phyloP scores from a whole-genome alignment of 2,329 filamentous ascomycete genomes.

The Teratosphaeria destructans region DNA sequence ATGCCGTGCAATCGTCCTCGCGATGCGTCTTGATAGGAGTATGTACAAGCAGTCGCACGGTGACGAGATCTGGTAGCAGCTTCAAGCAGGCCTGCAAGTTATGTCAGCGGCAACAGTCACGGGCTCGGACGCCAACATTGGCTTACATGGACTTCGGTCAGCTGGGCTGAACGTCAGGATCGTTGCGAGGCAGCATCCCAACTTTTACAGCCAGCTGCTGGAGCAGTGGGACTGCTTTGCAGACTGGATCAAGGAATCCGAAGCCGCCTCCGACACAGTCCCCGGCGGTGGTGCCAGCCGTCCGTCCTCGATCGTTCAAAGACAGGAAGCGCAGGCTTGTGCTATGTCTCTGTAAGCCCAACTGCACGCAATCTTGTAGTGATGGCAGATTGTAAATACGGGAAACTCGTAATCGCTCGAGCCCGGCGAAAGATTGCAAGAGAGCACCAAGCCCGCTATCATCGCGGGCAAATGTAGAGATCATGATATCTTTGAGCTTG shows the following conservation, averaged over 20 bases:
- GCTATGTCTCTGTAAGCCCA: not conserved
- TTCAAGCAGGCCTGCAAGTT: not conserved
- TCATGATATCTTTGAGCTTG: not conserved
- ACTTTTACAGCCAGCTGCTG: not conserved
- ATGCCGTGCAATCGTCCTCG: not conserved
- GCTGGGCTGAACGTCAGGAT: not conserved
- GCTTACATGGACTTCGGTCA: not conserved
- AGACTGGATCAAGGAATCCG: not conserved
- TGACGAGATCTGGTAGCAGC: not conserved
- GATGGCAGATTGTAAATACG: too few relatives aligned
- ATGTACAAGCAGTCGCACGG: not conserved
- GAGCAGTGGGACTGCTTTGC: not conserved
- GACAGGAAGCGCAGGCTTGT: not conserved
- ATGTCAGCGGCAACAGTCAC: not conserved
- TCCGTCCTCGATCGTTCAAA: not conserved
- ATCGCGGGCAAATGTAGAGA: not conserved
- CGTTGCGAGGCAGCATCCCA: not conserved
- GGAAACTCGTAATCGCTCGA: not conserved
- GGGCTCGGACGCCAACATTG: not conserved
- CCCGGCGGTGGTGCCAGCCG: too few relatives aligned
- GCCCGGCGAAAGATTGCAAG: not conserved
- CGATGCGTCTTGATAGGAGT: not conserved
- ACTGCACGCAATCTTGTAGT: not conserved
- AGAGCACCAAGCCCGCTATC: not conserved
- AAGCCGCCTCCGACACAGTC: not conserved